Conservation (phyloP, 2,329 filamentous ascomycete species). For the Penicillium sp. region DNA sequence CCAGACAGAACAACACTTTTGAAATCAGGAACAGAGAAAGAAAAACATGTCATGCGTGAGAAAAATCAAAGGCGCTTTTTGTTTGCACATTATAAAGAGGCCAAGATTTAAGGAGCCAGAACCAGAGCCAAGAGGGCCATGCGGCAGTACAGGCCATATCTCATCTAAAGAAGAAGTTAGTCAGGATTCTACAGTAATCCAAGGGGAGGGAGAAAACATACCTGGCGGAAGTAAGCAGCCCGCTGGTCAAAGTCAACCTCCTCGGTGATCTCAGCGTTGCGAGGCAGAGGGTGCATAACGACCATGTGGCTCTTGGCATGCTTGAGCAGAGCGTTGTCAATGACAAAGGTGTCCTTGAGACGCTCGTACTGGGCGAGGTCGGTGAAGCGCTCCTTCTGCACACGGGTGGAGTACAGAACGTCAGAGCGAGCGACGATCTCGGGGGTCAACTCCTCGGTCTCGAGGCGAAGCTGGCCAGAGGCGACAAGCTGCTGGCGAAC, state of each 20-base stretch:
- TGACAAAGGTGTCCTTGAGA: constrained; percentile 83
- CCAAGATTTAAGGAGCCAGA: constrained; percentile 59
- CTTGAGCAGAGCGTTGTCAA: constrained; percentile 88
- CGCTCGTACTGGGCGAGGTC: constrained; percentile 76
- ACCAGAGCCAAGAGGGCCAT: constrained; percentile 96
- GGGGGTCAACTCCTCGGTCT: constrained; percentile 76
- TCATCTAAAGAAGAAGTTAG: constrained; percentile 70
- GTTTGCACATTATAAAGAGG: constrained; percentile 14
- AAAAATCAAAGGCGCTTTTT: constrained; percentile 24
- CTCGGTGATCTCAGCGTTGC: constrained; percentile 89
- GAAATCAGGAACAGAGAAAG: constrained; percentile 21
- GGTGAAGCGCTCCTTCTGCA: constrained; percentile 96
- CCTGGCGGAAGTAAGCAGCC: constrained; percentile 98
- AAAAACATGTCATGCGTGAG: constrained; percentile 24
- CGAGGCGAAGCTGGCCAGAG: constrained; percentile 74
- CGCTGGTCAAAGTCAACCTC: constrained; percentile 97
- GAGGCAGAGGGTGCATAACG: constrained; percentile 91
- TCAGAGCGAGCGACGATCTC: constrained; percentile 86
- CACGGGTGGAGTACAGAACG: constrained; percentile 93
- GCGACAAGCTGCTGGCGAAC: constrained; percentile 70
- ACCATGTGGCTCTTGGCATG: constrained; percentile 91
- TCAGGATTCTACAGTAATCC: constrained; percentile 4
- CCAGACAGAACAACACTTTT: constrained; percentile 34
- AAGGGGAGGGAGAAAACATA: constrained; percentile 53
- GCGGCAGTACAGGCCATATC: constrained; percentile 94